Evolutionary conservation across 2,329 filamentous ascomycete species (phyloP).

Genomic region (Phyllosticta capitalensis): DNA sequence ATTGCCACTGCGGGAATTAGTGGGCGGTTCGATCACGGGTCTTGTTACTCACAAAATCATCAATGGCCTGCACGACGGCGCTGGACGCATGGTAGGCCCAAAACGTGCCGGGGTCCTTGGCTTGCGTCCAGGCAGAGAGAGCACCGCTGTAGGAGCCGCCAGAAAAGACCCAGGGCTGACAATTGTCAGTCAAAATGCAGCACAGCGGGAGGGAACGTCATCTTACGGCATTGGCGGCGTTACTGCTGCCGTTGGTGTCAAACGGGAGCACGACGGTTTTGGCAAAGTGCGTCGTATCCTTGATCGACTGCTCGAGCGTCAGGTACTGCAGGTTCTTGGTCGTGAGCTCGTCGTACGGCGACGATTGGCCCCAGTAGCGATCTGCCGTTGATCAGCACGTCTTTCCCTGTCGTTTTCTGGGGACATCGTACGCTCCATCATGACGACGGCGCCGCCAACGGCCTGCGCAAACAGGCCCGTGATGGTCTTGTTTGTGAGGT

Average conservation of each 20-base stretch:
- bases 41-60: slow-evolving; percentile 26
- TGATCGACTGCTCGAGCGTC: slow-evolving; percentile 44
- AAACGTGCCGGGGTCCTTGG: slow-evolving; percentile 45
- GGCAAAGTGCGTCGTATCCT: slow-evolving; percentile 47
- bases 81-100: slow-evolving; percentile 52
- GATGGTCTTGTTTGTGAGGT: slow-evolving; percentile 41
- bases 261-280: slow-evolving; percentile 45
- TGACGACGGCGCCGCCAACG: slow-evolving; percentile 44
- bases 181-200: neutral
- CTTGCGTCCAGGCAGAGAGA: slow-evolving; percentile 47
- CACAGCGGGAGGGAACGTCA: neutral
- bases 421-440: slow-evolving; percentile 38
- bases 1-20: slow-evolving; percentile 43
- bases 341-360: slow-evolving; percentile 42
- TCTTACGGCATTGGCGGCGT: slow-evolving; percentile 36
- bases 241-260: slow-evolving; percentile 38
- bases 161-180: slow-evolving; percentile 45
- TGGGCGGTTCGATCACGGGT: neutral
- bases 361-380: slow-evolving; percentile 49
- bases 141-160: slow-evolving; percentile 51
- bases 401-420: neutral
- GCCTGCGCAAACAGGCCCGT: slow-evolving; percentile 44
- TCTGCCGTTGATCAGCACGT: slow-evolving; percentile 18
- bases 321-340: slow-evolving; percentile 46
- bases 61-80: slow-evolving; percentile 46